These are phyloP conservation scores for Neurospora sublineolata DNA, from an alignment of 495 filamentous ascomycete genomes.

Conservation along the genomic window DNA sequence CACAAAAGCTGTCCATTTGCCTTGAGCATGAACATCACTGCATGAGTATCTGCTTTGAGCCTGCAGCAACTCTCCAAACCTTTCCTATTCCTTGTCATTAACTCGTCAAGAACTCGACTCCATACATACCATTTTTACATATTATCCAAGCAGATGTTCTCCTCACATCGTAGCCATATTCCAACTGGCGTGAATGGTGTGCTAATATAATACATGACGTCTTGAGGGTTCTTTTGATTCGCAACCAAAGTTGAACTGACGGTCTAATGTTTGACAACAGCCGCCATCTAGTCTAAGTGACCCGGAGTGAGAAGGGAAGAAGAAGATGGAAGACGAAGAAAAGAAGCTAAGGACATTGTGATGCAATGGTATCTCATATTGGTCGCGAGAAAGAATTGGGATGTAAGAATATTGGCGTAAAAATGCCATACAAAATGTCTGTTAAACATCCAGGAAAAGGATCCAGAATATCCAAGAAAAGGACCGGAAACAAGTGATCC, in stretches of 20 bases:
- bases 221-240: background rate
- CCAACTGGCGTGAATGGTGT: background rate
- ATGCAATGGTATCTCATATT: background rate
- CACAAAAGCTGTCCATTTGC: background rate
- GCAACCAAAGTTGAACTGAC: background rate
- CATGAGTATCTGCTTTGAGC: background rate
- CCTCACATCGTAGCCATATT: background rate
- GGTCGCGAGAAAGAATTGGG: background rate
- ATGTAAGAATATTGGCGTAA: background rate
- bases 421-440: background rate
- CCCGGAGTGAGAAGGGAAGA: background rate
- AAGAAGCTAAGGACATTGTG: background rate
- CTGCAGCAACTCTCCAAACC: background rate
- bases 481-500: background rate
- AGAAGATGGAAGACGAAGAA: background rate
- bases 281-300: background rate
- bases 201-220: background rate
- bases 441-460: background rate
- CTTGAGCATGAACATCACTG: background rate
- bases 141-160: background rate
- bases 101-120: background rate
- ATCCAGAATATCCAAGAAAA: background rate
- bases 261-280: background rate
- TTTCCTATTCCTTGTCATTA: background rate
- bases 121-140: background rate